Evolutionary conservation across 2,329 filamentous ascomycete genomes (phyloP), one percentile per base, ranked within the genome.

Genomic region (Alternaria sp.): DNA sequence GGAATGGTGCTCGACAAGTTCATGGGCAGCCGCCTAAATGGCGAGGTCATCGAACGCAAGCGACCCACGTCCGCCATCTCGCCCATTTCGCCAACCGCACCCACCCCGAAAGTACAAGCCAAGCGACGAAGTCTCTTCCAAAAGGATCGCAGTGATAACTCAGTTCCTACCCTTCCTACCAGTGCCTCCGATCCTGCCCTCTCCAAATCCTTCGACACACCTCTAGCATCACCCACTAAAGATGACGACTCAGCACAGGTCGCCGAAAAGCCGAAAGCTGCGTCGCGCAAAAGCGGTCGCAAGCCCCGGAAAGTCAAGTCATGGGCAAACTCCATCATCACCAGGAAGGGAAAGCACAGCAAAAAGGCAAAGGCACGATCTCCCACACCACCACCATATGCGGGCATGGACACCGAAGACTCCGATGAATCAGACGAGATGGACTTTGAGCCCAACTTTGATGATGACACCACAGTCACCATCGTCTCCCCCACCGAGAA

Each of bases 251-350:
- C 80, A 72, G 60, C 76, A 71, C 63, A 75, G 63, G 55, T 82
- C 74, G 43, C 80, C 73, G 61, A 87, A 85, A 80, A 87, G 58
- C 15, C 57, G 8, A 78, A 78, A 60, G 56, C 66, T 9, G 60
- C 67, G 15, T 64, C 67, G 66, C 87, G 90, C 75, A 94, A 92
- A 81, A 92, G 63, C 4, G 67, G 61, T 47, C 72, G 71, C 26
- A 79, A 74, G 45, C 79, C 79, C 74, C 93, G 92, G 79, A 94
- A 92, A 77, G 92, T 95, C 62, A 93, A 92, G 74, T 86, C 86
- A 5, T 91, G 89, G 89, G 88, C 88, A 18, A 89, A 89, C 30
- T 87, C 88, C 3, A 90, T 92, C 60, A 82, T 93, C 8, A 87
- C 88, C 15, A 84, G 87, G 5, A 91, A 89, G 67, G 81, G 85